Evolutionary conservation across 2,329 filamentous ascomycete genomes (phyloP), one percentile per base, ranked within the genome.

Genomic region (Fusarium sp.): DNA sequence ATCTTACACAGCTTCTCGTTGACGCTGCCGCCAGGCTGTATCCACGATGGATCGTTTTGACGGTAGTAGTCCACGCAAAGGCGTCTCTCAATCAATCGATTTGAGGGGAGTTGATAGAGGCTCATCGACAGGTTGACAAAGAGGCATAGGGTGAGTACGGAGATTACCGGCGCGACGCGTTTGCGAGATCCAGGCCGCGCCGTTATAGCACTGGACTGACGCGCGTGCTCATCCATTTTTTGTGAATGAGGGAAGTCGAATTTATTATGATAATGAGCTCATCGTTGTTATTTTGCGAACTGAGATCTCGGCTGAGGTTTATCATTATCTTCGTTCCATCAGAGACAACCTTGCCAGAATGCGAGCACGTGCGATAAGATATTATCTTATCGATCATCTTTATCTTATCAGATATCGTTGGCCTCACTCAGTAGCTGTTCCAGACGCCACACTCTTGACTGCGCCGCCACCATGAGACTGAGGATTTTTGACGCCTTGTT

Each of bases 1-100:
- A 87, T 77, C 75, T 90, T 90, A 79, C 89, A 90, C 8, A 88
- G 76, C 65, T 83, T 79, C 78, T 90, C 89, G 3, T 84, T 82
- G 4, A 90, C 79, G 28, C 79, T 79, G 9, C 85, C 85, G 58
- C 83, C 81, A 0, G 79, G 69, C 10, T 56, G 30, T 1, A 79
- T 57, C 3, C 45, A 20, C 1, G 62, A 69, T 50, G 84, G 85
- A 15, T 88, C 83, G 7, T 82, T 78, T 13, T 61, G 70, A 20
- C 66, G 66, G 74, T 90, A 90, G 76, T 88, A 84, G 26, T 87
- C 85, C 30, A 82, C 79, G 63, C 89, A 90, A 11, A 88, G 80
- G 4, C 85, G 82, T 28, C 81, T 80, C 77, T 88, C 86, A 30
- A 87, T 80, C 11, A 87, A 80, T 26, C 85, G 80, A 59, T 84